A percentile compares a stretch with the other conserved stretches of the same genome.
These are phyloP conservation scores for Priceomyces fermenticarens DNA, from an alignment of 805 yeast genomes.

Conservation along the genomic window DNA sequence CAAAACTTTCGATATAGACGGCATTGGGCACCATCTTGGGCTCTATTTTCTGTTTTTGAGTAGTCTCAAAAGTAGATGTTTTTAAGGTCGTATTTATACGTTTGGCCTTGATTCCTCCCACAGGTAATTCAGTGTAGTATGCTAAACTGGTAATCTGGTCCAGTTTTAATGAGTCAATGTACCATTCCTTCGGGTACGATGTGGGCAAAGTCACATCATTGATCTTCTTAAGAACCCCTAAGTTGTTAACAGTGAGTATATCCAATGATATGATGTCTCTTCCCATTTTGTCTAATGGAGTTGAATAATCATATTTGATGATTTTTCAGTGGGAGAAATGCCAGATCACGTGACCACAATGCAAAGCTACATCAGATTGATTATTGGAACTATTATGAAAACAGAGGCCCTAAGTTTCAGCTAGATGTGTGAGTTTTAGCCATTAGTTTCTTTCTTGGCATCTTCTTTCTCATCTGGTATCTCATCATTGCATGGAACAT, in stretches of 20 bases:
- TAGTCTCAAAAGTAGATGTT: constrained; percentile 24
- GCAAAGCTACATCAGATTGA: too few species aligned
- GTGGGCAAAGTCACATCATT: constrained; percentile 52
- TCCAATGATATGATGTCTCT: constrained; percentile 53
- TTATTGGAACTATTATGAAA: too few species aligned
- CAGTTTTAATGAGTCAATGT: constrained; percentile 42
- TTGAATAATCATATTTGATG: too few species aligned
- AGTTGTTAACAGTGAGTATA: constrained; percentile 57
- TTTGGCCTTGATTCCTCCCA: constrained; percentile 68
- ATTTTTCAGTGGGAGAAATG: too few species aligned
- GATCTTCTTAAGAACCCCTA: constrained; percentile 57
- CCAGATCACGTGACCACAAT: too few species aligned
- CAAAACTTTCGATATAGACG: constrained; percentile 63
- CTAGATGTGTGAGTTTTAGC: too few species aligned
- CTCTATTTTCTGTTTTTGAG: constrained; percentile 16
- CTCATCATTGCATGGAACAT: too few species aligned
- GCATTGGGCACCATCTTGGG: constrained; percentile 43
- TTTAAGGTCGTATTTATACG: constrained; percentile 42
- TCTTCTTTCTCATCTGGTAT: too few species aligned
- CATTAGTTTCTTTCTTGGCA: too few species aligned
- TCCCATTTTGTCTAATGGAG: constrained; percentile 11
- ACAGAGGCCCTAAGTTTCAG: too few species aligned
- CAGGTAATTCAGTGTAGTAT: constrained; percentile 73
- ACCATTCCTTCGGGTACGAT: constrained; percentile 50
- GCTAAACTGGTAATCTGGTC: constrained; percentile 58